Percentiles rank a stretch among this genome's conserved stretches.
Conservation (phyloP, 257 asterid genomes). For the Cinchona pubescens region DNA sequence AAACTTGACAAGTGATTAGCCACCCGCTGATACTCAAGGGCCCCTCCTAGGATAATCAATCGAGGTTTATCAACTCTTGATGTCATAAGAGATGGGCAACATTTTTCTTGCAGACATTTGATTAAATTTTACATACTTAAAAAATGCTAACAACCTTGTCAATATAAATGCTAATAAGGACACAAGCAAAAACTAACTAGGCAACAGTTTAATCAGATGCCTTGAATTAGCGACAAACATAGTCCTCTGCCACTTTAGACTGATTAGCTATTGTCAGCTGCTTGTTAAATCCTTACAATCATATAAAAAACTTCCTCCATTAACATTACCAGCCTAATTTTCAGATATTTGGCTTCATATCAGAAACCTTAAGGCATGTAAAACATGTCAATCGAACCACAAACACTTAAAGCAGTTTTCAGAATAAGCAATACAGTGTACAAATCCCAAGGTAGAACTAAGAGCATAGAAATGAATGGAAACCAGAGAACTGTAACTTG, state of each 20-base stretch:
- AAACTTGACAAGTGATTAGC: constrained; percentile 77
- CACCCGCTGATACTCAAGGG: constrained; percentile 79
- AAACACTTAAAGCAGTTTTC: background rate
- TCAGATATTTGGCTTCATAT: background rate
- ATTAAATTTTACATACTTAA: too few species aligned
- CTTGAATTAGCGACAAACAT: background rate
- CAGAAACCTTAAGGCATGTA: background rate
- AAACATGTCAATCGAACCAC: background rate
- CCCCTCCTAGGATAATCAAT: constrained; percentile 70
- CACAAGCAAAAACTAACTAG: background rate
- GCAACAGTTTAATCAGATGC: background rate
- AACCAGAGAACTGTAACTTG: background rate
- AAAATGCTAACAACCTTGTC: constrained; percentile 26
- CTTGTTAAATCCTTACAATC: background rate
- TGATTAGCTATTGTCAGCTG: background rate
- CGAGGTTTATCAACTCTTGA: constrained; percentile 64
- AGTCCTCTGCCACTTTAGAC: background rate
- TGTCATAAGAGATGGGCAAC: constrained; percentile 76
- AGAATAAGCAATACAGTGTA: background rate
- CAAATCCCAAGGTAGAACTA: background rate
- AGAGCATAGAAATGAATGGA: background rate
- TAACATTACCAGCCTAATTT: background rate
- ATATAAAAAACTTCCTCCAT: background rate
- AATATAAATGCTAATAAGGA: constrained; percentile 18
- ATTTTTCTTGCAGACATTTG: constrained; percentile 77